Conservation (phyloP, 257 asterid genomes). For the Nicotiana tabacum region DNA sequence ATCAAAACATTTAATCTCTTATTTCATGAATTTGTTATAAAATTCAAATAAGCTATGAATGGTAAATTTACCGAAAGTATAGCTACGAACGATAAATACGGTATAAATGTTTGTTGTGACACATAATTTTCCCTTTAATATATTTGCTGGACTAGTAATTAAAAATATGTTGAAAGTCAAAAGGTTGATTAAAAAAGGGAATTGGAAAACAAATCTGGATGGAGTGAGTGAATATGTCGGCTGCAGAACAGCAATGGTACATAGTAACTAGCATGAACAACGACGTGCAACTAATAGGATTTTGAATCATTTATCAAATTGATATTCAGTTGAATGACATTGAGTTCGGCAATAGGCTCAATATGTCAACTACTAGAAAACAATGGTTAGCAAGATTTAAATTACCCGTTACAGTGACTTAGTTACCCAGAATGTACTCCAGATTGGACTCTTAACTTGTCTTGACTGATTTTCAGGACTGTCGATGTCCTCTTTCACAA, state of each 20-base stretch:
- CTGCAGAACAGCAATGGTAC: neutral
- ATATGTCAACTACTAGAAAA: no score
- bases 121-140: no score
- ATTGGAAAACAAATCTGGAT: neutral
- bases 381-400: neutral
- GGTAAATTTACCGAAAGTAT: no score
- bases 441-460: neutral
- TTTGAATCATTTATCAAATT: neutral
- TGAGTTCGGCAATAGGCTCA: neutral
- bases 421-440: neutral
- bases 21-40: no score
- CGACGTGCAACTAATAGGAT: neutral
- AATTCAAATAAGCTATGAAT: no score
- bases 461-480: neutral
- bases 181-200: neutral
- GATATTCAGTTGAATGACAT: neutral
- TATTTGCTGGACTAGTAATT: neutral
- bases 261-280: neutral
- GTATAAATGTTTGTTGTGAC: no score
- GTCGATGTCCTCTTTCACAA: neutral
- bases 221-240: neutral
- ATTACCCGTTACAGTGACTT: neutral
- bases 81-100: no score
- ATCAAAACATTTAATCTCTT: no score
- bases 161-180: neutral